Conservation (phyloP, 768 basidiomycete genomes). For the Suillus clintonianus region DNA sequence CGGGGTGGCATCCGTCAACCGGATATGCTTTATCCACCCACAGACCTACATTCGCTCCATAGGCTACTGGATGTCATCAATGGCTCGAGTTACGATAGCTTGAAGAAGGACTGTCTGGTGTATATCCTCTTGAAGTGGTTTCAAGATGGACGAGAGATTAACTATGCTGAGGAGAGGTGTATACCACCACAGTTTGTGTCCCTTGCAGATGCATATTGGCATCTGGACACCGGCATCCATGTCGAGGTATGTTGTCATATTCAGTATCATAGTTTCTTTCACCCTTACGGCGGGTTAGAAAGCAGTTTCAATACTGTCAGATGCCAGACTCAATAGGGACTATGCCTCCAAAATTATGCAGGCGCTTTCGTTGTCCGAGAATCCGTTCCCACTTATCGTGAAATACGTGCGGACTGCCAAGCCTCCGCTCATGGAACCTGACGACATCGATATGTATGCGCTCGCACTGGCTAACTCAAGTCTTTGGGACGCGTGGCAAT, state of each 20-base stretch:
- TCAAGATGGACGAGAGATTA: conserved; percentile 54
- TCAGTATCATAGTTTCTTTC: not conserved
- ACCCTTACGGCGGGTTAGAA: conserved; percentile 38
- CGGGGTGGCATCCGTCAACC: conserved; percentile 63
- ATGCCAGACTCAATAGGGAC: conserved; percentile 73
- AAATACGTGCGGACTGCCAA: conserved; percentile 77
- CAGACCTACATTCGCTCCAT: conserved; percentile 51
- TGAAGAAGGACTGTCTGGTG: conserved; percentile 80
- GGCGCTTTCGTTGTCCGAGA: conserved; percentile 44
- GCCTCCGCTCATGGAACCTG: conserved; percentile 66
- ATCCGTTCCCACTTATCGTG: conserved; percentile 59
- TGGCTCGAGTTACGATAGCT: conserved; percentile 61
- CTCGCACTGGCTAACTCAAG: conserved; percentile 66
- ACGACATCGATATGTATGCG: conserved; percentile 70
- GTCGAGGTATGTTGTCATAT: conserved; percentile 51
- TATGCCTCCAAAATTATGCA: conserved; percentile 78
- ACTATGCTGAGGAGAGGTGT: conserved; percentile 51
- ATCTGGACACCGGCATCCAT: conserved; percentile 70
- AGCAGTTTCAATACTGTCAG: conserved; percentile 73
- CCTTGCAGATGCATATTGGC: conserved; percentile 86
- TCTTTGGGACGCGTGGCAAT: conserved; percentile 75
- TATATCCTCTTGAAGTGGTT: conserved; percentile 85
- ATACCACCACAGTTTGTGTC: conserved; percentile 77
- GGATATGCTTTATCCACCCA: conserved; percentile 70
- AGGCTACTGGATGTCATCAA: conserved; percentile 63